Conservation (phyloP, 106 monocot genomes). For the Dendrobium huoshanense region DNA sequence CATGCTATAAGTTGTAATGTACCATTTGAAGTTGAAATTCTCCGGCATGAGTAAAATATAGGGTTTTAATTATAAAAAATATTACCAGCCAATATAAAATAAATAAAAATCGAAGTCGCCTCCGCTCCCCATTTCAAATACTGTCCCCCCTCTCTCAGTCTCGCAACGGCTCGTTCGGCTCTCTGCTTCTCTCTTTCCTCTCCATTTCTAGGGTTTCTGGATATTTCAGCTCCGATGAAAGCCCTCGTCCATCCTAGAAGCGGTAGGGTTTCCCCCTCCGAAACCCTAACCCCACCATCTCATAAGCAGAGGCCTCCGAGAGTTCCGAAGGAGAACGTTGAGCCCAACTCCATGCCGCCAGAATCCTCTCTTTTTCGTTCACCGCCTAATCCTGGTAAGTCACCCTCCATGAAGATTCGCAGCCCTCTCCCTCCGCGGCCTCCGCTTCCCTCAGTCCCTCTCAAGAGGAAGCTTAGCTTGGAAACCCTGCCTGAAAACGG, state of each 20-base stretch:
- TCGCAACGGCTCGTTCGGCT: slow-evolving; percentile 12
- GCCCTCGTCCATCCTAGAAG: slow-evolving; percentile 16
- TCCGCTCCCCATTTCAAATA: slow-evolving; percentile 17
- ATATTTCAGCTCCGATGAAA: slow-evolving; percentile 24
- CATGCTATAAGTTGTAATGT: too few relatives aligned
- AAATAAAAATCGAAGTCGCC: too few relatives aligned
- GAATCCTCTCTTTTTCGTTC: slow-evolving; percentile 33
- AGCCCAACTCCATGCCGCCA: slow-evolving; percentile 36
- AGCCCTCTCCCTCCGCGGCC: slow-evolving; percentile 78
- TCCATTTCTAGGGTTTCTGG: slow-evolving; percentile 13
- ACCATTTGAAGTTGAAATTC: too few relatives aligned
- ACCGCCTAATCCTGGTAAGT: slow-evolving; percentile 18
- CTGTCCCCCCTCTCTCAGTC: neutral
- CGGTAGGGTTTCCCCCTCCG: slow-evolving; percentile 26
- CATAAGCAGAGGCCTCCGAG: slow-evolving; percentile 39
- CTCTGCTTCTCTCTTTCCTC: neutral
- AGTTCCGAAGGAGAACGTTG: slow-evolving; percentile 80
- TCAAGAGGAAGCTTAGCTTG: slow-evolving; percentile 63
- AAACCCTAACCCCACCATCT: slow-evolving; percentile 33
- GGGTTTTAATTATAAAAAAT: too few relatives aligned
- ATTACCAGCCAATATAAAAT: too few relatives aligned
- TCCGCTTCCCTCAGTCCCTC: slow-evolving; percentile 31
- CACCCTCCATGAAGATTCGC: slow-evolving; percentile 34
- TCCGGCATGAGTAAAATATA: too few relatives aligned
- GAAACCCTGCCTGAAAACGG: slow-evolving; percentile 27